Evolutionary conservation across 495 filamentous ascomycete species (phyloP), one percentile per base, ranked within the genome.

Genomic region (Podospora pseudoanserina): DNA sequence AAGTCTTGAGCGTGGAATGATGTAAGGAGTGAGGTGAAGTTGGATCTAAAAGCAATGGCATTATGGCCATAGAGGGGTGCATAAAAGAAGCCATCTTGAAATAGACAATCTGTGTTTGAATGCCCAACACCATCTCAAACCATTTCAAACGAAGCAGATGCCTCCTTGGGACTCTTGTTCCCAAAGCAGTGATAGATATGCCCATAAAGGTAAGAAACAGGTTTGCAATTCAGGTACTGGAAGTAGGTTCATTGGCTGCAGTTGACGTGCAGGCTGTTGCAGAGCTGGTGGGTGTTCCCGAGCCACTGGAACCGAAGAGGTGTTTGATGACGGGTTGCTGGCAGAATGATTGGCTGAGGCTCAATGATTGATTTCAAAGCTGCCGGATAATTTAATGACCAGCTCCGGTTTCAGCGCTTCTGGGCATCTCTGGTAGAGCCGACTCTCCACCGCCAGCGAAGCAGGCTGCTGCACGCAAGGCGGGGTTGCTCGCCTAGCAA

Each of bases 401-500:
- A 58, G 55, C 23, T 58, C 23, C 55, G 55, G 55, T 19, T 4
- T 11, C 60, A 62, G 30, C 23, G 27, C 23, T 26, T 27, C 60
- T 62, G 60, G 60, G 60, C 60, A 62, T 1, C 20, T 26, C 18
- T 63, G 28, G 55, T 26, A 58, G 55, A 58, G 55, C 55, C 55
- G 55, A 58, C 55, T 26, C n/a, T 26, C 55, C n/a, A 58, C n/a
- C n/a, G 55, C 55, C 55, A 58, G 55, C 55, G 55, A 58, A 58
- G 61, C 61, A 63, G 61, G 32, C 61, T 39, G 61, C 60, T 59
- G 61, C 39, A 59, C 16, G 67, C 69, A 70, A 72, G 71, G 72
- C 71, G 72, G 74, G 74, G 72, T 74, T 73, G 68, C 70, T 68
- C 74, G 75, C 75, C 73, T 68, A 74, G 74, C 72, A 73, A 72